phyloP scores from a whole-genome alignment of 2,329 filamentous ascomycete species.

The Magnaporthiopsis incrustans region DNA sequence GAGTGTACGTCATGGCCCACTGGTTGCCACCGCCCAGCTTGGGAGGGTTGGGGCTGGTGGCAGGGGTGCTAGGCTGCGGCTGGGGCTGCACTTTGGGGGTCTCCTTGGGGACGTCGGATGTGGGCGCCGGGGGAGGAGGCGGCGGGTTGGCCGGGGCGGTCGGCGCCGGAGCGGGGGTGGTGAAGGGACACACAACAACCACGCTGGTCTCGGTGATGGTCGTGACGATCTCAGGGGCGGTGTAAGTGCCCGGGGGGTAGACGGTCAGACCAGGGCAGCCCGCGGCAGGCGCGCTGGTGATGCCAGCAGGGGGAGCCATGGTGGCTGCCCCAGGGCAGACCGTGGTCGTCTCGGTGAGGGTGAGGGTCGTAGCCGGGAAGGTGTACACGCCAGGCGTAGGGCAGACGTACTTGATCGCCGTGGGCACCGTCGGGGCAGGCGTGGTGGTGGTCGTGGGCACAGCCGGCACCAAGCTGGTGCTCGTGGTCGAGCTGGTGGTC shows the following conservation, averaged over 20 bases:
- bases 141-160: constrained; percentile 17
- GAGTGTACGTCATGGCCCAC: constrained; percentile 75
- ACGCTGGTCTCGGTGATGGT: constrained; percentile 62
- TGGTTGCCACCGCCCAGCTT: constrained; percentile 40
- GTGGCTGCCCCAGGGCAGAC: constrained; percentile 58
- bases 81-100: constrained; percentile 11
- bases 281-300: constrained; percentile 43
- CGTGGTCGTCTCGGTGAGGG: constrained; percentile 57
- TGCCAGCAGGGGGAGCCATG: constrained; percentile 55
- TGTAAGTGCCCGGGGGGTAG: constrained; percentile 65
- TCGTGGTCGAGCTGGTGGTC: constrained; percentile 23
- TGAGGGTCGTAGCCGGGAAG: constrained; percentile 64
- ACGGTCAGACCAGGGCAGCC: constrained; percentile 38
- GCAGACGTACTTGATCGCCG: constrained; percentile 45
- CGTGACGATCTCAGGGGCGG: constrained; percentile 55
- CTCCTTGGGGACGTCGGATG: constrained; percentile 15
- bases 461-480: constrained; percentile 28
- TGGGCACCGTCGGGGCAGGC: constrained; percentile 38
- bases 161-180: constrained; percentile 30
- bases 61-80: constrained; percentile 11
- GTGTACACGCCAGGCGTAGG: constrained; percentile 66
- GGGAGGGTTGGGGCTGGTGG: constrained; percentile 19
- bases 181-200: constrained; percentile 65
- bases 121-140: constrained; percentile 14
- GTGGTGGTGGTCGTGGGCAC: constrained; percentile 17